Evolutionary conservation across 768 basidiomycete species (phyloP), one percentile per base, ranked within the genome.

Genomic region (Tulasnella sp.): DNA sequence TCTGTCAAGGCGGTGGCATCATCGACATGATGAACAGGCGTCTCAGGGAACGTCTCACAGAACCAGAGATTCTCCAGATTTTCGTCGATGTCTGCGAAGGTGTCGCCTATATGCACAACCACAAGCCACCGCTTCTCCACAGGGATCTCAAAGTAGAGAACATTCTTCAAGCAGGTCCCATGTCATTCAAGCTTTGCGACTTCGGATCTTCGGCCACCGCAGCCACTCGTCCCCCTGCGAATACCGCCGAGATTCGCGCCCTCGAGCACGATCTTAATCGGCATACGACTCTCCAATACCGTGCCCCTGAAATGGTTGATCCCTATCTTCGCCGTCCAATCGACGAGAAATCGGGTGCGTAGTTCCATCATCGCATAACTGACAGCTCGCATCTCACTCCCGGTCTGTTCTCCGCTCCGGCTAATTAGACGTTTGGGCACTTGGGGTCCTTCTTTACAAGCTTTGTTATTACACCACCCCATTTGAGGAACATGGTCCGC

Each of bases 21-120:
- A 98, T 99, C 66, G 95, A 99, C 69, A 91, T 98, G 83, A 91
- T 99, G 87, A 99, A 99, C 66, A 79, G 91, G 58, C 78, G 95
- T 46, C 73, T 99, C 40, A 78, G 92, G 48, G 91, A 98, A 67
- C 79, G 95, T 22, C 74, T 98, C 35, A 92, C 89, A 2, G 95
- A 99, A 67, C 75, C 82, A 20, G 95, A 99, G 66, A 96, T 99
- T 60, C 73, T 99, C 47, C 90, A 91, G 65, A 96, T 99, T 61
- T 99, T 99, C 65, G 83, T 87, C 12, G 95, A 98, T 63, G 87
- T 96, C 22, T 95, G 91, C 62, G 95, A 99, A 65, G 93, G 88
- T 29, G 84, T 98, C 19, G 92, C 89, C 4, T 83, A 78, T 55
- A 98, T 99, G 95, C 95, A 99, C 64, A 83, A 86, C 57, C 77